Percentiles rank a stretch among this genome's conserved stretches.
Evolutionary conservation across 768 basidiomycete species (phyloP).

Genomic region (Tulasnella sp.): DNA sequence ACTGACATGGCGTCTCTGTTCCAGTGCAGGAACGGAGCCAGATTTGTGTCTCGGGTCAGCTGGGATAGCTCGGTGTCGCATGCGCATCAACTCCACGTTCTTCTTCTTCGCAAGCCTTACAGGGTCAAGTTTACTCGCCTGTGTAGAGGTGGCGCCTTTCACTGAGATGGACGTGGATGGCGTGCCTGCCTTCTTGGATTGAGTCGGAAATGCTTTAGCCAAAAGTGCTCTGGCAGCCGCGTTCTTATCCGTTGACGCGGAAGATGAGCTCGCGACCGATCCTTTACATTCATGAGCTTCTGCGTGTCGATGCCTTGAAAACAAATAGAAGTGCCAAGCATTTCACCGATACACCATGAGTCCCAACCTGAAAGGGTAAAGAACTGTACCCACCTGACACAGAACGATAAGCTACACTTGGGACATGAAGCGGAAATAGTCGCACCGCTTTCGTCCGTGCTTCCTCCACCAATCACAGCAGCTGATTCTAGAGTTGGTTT

Average conservation of each 20-base stretch:
- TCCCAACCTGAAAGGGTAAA: conserved; percentile 2
- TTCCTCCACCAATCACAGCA: conserved; percentile 14
- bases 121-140: conserved; percentile 27
- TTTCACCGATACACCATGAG: conserved; percentile 14
- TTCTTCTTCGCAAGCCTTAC: conserved; percentile 41
- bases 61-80: conserved; percentile 59
- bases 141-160: conserved; percentile 17
- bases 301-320: conserved; percentile 50
- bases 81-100: conserved; percentile 58
- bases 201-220: conserved; percentile 35
- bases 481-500: conserved; percentile 42
- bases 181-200: neutral
- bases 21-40: conserved; percentile 33
- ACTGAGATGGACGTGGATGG: neutral
- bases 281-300: conserved; percentile 45
- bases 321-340: too few species aligned
- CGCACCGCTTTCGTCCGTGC: conserved; percentile 22
- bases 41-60: conserved; percentile 32
- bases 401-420: conserved; percentile 46
- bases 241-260: conserved; percentile 27
- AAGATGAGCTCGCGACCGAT: conserved; percentile 12
- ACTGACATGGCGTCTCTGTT: conserved; percentile 47
- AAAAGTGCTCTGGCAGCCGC: conserved; percentile 41
- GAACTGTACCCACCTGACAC: conserved; percentile 39
- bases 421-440: conserved; percentile 33